A percentile compares a stretch with the other conserved stretches of the same genome.
Evolutionary conservation across 1,139 yeast species (phyloP).

Genomic region (Pichia norvegensis): DNA sequence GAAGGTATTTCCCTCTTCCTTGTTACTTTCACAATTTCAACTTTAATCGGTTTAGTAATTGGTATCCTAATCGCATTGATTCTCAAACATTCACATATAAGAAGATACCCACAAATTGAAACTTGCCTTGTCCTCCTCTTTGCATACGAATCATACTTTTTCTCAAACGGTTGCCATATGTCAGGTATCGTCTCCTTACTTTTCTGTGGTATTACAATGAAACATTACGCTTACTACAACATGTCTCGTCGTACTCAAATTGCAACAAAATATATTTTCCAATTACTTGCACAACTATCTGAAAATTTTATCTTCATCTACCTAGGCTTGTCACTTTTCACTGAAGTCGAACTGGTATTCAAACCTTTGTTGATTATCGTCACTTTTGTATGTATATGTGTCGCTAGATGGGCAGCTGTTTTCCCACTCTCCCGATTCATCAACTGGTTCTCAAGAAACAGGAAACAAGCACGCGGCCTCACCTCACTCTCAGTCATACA

Average conservation of each 20-base stretch:
- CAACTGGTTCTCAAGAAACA: constrained; percentile 67
- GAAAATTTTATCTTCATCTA: constrained; percentile 96
- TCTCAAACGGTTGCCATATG: constrained; percentile 98
- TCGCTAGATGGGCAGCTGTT: constrained; percentile 96
- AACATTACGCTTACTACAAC: constrained; percentile 93
- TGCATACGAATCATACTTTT: constrained; percentile 94
- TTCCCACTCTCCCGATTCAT: constrained; percentile 84
- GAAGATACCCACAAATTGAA: constrained; percentile 94
- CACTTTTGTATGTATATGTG: constrained; percentile 83
- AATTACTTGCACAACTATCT: constrained; percentile 84
- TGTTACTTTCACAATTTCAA: constrained; percentile 89
- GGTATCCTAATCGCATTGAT: constrained; percentile 87
- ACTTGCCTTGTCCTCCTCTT: constrained; percentile 83
- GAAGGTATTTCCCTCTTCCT: constrained; percentile 92
- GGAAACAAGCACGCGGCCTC: constrained; percentile 33
- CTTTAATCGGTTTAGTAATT: constrained; percentile 79
- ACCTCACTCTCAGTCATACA: constrained; percentile 42
- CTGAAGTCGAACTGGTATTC: constrained; percentile 91
- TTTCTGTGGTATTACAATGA: constrained; percentile 93
- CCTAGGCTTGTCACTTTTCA: constrained; percentile 85
- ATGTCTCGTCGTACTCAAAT: constrained; percentile 97
- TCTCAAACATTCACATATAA: constrained; percentile 83
- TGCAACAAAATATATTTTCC: constrained; percentile 91
- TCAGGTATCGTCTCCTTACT: constrained; percentile 93
- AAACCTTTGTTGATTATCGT: constrained; percentile 88